Conservation (phyloP, 805 yeast species). For the Candida mattraensis region DNA sequence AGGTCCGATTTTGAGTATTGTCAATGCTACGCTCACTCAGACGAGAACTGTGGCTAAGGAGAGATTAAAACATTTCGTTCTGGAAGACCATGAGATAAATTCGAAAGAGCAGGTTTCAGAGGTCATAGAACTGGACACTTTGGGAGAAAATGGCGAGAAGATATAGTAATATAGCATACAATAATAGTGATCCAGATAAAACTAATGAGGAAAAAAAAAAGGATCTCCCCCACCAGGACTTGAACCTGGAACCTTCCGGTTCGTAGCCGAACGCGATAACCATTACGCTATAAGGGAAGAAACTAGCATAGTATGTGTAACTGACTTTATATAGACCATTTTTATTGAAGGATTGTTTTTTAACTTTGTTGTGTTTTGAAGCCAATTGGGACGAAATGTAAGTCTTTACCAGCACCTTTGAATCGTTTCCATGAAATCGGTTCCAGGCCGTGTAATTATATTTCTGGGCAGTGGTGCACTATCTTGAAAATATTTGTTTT, state of each 20-base stretch:
- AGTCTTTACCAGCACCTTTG: too few relatives aligned
- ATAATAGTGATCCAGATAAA: not conserved
- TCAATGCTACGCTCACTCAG: slow-evolving; percentile 56
- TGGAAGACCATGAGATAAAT: slow-evolving; percentile 42
- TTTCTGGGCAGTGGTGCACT: too few relatives aligned
- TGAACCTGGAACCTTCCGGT: slow-evolving; percentile 49
- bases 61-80: slow-evolving; percentile 56
- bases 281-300: slow-evolving; percentile 34
- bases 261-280: slow-evolving; percentile 37
- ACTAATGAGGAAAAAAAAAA: slow-evolving; percentile 10
- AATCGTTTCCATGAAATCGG: too few relatives aligned
- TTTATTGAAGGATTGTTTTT: not conserved
- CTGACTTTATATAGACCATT: not conserved
- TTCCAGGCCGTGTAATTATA: too few relatives aligned
- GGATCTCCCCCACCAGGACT: slow-evolving; percentile 48
- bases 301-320: slow-evolving; percentile 4
- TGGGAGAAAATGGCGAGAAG: slow-evolving; percentile 5
- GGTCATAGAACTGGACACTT: slow-evolving; percentile 17
- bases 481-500: too few relatives aligned
- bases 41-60: slow-evolving; percentile 56
- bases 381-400: too few relatives aligned
- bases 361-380: slow-evolving; percentile 4
- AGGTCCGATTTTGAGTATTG: slow-evolving; percentile 69
- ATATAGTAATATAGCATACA: not conserved
- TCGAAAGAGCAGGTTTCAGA: not conserved